Base-by-base conservation (phyloP, 1,284 basidiomycete genomes). In the Melampsora larici-populina region DNA sequence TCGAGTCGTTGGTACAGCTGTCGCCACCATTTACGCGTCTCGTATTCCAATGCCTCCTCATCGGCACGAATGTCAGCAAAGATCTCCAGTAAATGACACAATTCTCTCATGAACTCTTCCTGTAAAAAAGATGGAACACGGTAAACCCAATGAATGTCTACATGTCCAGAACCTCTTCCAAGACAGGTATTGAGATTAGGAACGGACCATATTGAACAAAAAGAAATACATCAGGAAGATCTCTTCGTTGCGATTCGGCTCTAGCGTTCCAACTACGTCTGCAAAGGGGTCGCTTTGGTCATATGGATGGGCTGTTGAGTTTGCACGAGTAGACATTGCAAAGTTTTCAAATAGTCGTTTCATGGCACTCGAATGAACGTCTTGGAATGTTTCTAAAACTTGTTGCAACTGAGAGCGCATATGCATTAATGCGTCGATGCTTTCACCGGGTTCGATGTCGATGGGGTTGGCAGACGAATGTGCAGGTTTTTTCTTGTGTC, bases 91-190 rank as follows among this genome's bases (percentile, higher is more conserved):
- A 97, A 88, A 55, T 89, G 89, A 62, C 91, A 86, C 65, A 95
- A 85, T 83, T 97, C 94, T 78, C 88, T 86, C 7, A 92, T 88
- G 82, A 96, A 96, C 82, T 97, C 94, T 84, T 97, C 93, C 62
- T 96, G 15, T 26, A 21, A 11, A 26, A 51, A 6, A 40, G 17
- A 7, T 18, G 7, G 93, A 95, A 83, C 95, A 96, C 6, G 95
- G 90, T 31, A 94, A 84, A 82, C 96, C 94, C 3, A 97, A 87
- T 9, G 85, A 85, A 79, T 88, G 87, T 78, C 85, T 86, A 0
- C 84, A 83, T 11, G 82, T 81, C 6, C 83, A 81, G 8, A 72
- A 43, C 9, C 62, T 36, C 1, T 71, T 77, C 0, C 77, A 48
- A n/a, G 13, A 29, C 1, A n/a, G 18, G 51, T 11, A 43, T 43